Base-by-base conservation (phyloP, 768 basidiomycete species). In the Ramaria rubella region DNA sequence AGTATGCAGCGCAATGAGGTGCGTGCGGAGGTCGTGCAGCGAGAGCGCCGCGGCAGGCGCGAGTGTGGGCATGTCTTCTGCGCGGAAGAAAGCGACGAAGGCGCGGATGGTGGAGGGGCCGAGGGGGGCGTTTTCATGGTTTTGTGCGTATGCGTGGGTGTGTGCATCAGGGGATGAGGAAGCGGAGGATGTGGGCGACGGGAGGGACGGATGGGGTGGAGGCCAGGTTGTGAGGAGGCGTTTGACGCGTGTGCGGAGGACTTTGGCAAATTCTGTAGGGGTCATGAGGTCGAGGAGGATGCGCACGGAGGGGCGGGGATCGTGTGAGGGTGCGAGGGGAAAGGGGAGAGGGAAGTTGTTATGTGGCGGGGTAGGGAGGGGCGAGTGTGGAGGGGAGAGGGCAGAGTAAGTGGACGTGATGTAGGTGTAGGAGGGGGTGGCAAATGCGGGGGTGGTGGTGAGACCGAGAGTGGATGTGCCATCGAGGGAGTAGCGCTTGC, bases 261-360 rank as follows among this genome's bases (percentile, higher is more conserved):
- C 17, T 9, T 45, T 45, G 2, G 55, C 44, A 30, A 56, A 48
- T 24, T 56, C 55, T 12, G 23, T 14, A 23, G 55, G 55, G 17
- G 55, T 56, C 55, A 56, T 48, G 44, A 56, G 43, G 6, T 49
- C 45, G 14, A 56, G 23, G 1, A 56, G 44, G n/a, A 56, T 26
- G 11, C 24, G 44, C 21, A 56, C 11, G 12, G 55, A 48, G 15
- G 55, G 21, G 12, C 42, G 43, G 21, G 55, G 44, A 30, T 44
- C 30, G 23, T 26, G 44, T 4, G 21, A n/a, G 11, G 55, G 43
- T 30, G 29, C 24, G 7, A 42, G n/a, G 17, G 46, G 27, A 24
- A 26, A n/a, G 26, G 7, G 23, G 14, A 15, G 23, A 27, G 17
- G 24, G 8, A 24, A 17, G 27, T 12, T 30, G 1, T 17, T 24